Base-by-base conservation (phyloP, 1,284 basidiomycete species). In the Sporisorium graminicola region DNA sequence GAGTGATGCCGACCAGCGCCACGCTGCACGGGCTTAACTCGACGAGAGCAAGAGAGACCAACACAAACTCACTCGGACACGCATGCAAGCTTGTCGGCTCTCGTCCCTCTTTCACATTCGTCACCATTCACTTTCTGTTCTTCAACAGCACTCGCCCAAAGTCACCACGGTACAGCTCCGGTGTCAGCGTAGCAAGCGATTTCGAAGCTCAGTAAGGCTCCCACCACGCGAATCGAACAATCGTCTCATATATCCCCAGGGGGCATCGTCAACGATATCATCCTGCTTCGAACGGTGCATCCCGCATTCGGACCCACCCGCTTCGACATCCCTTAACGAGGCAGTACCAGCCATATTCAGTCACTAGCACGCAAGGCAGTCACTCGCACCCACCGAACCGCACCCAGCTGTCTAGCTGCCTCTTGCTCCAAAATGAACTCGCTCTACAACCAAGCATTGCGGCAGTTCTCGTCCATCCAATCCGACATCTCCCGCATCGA, bases 361-460 rank as follows among this genome's bases (percentile, higher is more conserved):
- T 31, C 47, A 2, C 27, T 31, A 10, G n/a, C 7, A 47, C 24
- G 13, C 27, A 18, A 18, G 18, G 13, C 16, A 7, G 8, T 49
- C 6, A n/a, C 24, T 7, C 27, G n/a, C n/a, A n/a, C 14, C 8
- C 16, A 12, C 37, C 29, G 29, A 31, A 14, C 3, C 35, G 13
- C 35, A 47, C 14, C 24, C 18, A 49, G 47, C 49, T 31, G 14
- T 24, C 26, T 10, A 14, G 35, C 52, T 35, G 24, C 22, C 14
- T 1, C 8, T 35, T 35, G 9, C 22, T 35, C 53, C n/a, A 61
- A 42, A 26, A 84, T 84, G 82, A 84, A 84, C 69, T 83, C 82
- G 37, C 74, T 85, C 27, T 85, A 84, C 77, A 85, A 85, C 53
- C 74, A 84, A 63, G 83, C 82, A 1, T 58, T 82, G 55, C 78